Evolutionary conservation across 208 protist species (phyloP).

Genomic region (Acanthamoeba culbertsoni): DNA sequence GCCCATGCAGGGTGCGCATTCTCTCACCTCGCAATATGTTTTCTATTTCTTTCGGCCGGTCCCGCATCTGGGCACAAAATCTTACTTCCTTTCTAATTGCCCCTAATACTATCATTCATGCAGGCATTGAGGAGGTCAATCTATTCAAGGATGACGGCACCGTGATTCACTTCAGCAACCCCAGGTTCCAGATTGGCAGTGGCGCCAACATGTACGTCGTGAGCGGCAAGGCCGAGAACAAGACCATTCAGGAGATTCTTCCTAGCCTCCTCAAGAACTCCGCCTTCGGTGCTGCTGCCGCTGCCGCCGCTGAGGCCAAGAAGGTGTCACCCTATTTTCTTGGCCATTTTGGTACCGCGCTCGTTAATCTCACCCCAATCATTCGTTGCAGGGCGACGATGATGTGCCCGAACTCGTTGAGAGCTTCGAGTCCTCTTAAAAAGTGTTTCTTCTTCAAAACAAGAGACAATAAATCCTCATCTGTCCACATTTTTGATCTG

Average conservation of each 20-base stretch:
- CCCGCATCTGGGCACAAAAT: too few relatives aligned
- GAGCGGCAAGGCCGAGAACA: constrained; percentile 87
- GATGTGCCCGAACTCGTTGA: constrained; percentile 76
- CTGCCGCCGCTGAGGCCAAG: constrained; percentile 86
- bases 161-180: constrained; percentile 95
- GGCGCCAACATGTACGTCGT: constrained; percentile 96
- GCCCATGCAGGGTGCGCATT: constrained; percentile 93
- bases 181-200: constrained; percentile 95
- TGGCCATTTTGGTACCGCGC: not conserved
- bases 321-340: constrained; percentile 81
- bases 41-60: not conserved
- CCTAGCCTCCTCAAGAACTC: not conserved
- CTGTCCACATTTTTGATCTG: too few relatives aligned
- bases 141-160: constrained; percentile 96
- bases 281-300: constrained; percentile 72
- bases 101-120: too few relatives aligned
- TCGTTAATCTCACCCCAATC: constrained; percentile 43
- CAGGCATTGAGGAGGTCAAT: constrained; percentile 93
- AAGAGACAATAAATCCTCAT: not conserved
- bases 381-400: constrained; percentile 54
- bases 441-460: not conserved
- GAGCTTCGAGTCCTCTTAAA: constrained; percentile 74
- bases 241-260: constrained; percentile 64
- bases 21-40: not conserved
- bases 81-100: too few relatives aligned